phyloP scores from a whole-genome alignment of 1,139 yeast genomes.

The Geotrichum europaeum region DNA sequence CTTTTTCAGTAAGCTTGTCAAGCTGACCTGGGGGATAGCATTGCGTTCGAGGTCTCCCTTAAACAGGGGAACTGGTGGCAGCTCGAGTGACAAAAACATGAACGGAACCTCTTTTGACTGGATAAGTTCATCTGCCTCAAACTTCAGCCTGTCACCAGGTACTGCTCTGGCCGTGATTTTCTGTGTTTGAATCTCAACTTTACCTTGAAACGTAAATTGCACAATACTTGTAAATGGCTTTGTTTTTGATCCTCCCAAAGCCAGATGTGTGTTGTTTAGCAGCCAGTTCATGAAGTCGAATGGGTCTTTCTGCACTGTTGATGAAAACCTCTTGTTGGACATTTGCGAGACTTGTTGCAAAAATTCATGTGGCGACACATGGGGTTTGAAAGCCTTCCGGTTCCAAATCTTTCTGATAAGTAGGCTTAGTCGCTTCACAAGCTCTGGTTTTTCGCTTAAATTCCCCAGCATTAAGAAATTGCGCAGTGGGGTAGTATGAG shows the following conservation, averaged over 20 bases:
- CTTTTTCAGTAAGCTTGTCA: conserved; percentile 44
- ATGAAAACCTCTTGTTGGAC: conserved; percentile 42
- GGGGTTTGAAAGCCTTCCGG: conserved; percentile 48
- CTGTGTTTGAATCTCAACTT: conserved; percentile 37
- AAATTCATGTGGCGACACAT: conserved; percentile 64
- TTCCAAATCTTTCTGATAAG: conserved; percentile 62
- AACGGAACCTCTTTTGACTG: conserved; percentile 39
- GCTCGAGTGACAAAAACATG: conserved; percentile 52
- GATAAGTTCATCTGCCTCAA: conserved; percentile 11
- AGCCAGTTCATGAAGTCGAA: conserved; percentile 55
- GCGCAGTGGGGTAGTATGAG: conserved; percentile 50
- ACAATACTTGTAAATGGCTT: conserved; percentile 28
- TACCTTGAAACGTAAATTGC: conserved; percentile 48
- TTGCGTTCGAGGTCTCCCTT: conserved; percentile 37
- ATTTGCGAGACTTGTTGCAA: conserved; percentile 43
- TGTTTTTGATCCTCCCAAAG: conserved; percentile 33
- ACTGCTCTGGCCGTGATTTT: conserved; percentile 27
- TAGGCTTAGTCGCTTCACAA: conserved; percentile 37
- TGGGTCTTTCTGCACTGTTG: conserved; percentile 44
- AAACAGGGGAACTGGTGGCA: conserved; percentile 56
- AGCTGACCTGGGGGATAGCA: conserved; percentile 48
- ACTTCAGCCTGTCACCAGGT: conserved; percentile 28
- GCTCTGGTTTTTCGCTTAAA: conserved; percentile 26
- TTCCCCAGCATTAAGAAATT: conserved; percentile 43
- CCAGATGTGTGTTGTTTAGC: conserved; percentile 43